These are phyloP conservation scores for Croton setiger DNA, from an alignment of 441 rosid species.

Conservation along the genomic window DNA sequence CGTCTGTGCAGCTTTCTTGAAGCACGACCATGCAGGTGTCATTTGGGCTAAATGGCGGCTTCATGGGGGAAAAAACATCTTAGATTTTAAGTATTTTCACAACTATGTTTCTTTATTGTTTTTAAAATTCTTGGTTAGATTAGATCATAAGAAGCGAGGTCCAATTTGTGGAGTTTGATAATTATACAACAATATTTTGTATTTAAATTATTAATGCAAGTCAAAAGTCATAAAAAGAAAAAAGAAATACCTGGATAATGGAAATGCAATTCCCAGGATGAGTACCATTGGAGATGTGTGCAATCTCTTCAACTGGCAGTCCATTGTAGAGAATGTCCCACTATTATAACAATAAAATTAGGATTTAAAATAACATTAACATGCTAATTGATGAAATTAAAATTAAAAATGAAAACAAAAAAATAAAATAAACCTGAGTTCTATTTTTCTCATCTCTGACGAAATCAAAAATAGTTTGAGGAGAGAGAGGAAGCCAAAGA, in stretches of 20 bases:
- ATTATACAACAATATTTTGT: no score
- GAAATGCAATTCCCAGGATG: conserved; percentile 45
- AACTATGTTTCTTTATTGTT: no score
- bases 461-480: conserved; percentile 35
- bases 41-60: conserved; percentile 27
- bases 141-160: no score
- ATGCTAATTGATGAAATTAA: no score
- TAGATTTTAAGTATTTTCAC: no score
- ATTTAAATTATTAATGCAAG: no score
- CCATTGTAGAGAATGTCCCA: conserved; percentile 62
- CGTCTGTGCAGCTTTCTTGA: conserved; percentile 56
- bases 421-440: conserved; percentile 45
- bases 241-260: conserved; percentile 43
- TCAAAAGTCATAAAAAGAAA: neutral
- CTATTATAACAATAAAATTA: conserved; percentile 33
- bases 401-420: no score
- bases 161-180: no score
- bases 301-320: conserved; percentile 39
- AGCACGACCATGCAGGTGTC: conserved; percentile 42
- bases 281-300: conserved; percentile 38
- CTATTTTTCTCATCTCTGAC: conserved; percentile 38
- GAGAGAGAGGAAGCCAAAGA: conserved; percentile 49
- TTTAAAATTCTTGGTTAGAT: no score
- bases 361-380: no score
- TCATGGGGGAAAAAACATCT: neutral